Evolutionary conservation across 2,329 filamentous ascomycete species (phyloP).

Genomic region (Sclerotinia trifoliorum): DNA sequence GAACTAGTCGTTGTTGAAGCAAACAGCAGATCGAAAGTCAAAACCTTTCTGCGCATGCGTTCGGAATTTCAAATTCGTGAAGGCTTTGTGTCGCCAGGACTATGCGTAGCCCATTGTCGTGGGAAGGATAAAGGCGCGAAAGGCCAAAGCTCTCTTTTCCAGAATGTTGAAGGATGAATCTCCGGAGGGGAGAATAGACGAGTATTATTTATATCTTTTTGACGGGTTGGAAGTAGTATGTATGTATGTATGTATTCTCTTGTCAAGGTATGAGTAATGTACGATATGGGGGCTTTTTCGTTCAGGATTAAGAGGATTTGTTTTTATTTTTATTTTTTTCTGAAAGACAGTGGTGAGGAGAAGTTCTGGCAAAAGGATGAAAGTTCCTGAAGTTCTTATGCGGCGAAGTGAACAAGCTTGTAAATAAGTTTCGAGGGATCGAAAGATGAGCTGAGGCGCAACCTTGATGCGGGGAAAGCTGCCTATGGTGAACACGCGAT

Average conservation of each 20-base stretch:
- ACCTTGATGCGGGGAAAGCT: slow-evolving; percentile 24
- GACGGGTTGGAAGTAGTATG: not conserved
- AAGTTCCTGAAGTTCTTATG: slow-evolving; percentile 11
- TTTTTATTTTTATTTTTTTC: not conserved
- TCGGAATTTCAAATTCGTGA: slow-evolving; percentile 19
- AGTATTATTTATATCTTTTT: not conserved
- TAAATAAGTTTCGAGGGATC: slow-evolving; percentile 20
- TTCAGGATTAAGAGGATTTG: not conserved
- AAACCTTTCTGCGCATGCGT: slow-evolving; percentile 33
- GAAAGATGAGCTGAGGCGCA: slow-evolving; percentile 23
- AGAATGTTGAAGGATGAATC: slow-evolving; percentile 1
- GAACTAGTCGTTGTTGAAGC: slow-evolving; percentile 28
- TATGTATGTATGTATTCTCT: not conserved
- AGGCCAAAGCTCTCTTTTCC: slow-evolving; percentile 23
- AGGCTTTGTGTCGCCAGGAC: slow-evolving; percentile 37
- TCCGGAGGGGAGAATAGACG: not conserved
- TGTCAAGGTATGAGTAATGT: not conserved
- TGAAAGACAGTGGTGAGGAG: slow-evolving; percentile 6
- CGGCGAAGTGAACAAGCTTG: slow-evolving; percentile 11
- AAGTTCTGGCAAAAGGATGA: not conserved
- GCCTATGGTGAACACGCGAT: slow-evolving; percentile 21
- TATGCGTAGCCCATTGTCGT: slow-evolving; percentile 40
- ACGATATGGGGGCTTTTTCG: not conserved
- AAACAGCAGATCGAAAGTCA: slow-evolving; percentile 29
- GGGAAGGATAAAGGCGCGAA: slow-evolving; percentile 24